These are phyloP conservation scores for Bacterosira constricta DNA, from an alignment of 108 stramenopile species.

Conservation along the genomic window DNA sequence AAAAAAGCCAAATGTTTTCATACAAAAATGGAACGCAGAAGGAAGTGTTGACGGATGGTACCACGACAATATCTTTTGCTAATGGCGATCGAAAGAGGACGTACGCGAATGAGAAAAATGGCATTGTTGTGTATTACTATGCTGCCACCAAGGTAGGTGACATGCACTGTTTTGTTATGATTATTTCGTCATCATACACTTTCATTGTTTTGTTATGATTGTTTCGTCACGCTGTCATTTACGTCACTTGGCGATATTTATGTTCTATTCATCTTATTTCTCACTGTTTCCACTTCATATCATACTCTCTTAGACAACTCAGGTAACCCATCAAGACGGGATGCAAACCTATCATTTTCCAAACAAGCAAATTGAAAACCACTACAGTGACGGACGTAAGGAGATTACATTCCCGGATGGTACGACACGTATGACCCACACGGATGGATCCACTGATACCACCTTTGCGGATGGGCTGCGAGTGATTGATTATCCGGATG, in stretches of 20 bases:
- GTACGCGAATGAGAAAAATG: conserved; percentile 51
- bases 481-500: conserved; percentile 51
- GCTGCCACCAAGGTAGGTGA: conserved; percentile 54
- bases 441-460: conserved; percentile 50
- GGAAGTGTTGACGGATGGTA: conserved; percentile 58
- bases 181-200: too few species aligned
- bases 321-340: conserved; percentile 58
- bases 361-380: conserved; percentile 55
- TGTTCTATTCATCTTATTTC: neutral
- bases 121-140: conserved; percentile 72
- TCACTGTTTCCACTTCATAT: neutral
- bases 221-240: too few species aligned
- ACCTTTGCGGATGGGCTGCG: conserved; percentile 63
- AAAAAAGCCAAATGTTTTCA: conserved; percentile 23
- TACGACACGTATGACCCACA: conserved; percentile 46
- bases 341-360: conserved; percentile 55
- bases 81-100: conserved; percentile 76
- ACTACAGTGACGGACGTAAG: conserved; percentile 46
- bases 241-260: too few species aligned
- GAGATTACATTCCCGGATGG: conserved; percentile 58
- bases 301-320: conserved; percentile 41
- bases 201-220: too few species aligned
- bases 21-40: conserved; percentile 69
- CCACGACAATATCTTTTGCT: conserved; percentile 58
- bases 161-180: neutral